Evolutionary conservation across 768 basidiomycete species (phyloP).

Genomic region (Gautieria morchelliformis): DNA sequence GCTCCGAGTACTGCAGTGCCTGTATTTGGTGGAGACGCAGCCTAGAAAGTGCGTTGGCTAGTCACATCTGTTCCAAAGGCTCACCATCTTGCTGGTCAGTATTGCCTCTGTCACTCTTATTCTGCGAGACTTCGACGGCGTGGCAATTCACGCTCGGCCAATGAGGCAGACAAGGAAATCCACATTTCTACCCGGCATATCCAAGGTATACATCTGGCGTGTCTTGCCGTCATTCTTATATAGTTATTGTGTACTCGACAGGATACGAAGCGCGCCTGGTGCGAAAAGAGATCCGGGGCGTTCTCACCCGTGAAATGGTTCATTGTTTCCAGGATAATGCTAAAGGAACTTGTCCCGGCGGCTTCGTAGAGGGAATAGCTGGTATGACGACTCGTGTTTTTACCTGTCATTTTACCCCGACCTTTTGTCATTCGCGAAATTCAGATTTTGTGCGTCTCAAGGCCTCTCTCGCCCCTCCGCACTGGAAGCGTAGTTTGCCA

Average conservation of each 20-base stretch:
- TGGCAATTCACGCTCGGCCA: conserved; percentile 50
- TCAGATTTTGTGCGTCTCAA: conserved; percentile 65
- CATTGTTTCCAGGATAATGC: conserved; percentile 73
- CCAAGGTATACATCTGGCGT: conserved; percentile 13
- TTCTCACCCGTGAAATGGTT: conserved; percentile 66
- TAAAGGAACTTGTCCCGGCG: conserved; percentile 49
- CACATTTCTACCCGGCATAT: conserved; percentile 64
- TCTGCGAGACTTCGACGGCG: conserved; percentile 42
- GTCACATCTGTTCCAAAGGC: conserved; percentile 19
- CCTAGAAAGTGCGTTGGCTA: conserved; percentile 35
- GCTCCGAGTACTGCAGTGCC: conserved; percentile 26
- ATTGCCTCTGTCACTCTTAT: conserved; percentile 14
- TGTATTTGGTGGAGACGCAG: conserved; percentile 36
- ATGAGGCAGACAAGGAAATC: conserved; percentile 54
- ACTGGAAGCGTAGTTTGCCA: conserved; percentile 44
- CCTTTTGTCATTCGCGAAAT: background rate
- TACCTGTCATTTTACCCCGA: background rate
- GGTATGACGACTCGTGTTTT: conserved; percentile 30
- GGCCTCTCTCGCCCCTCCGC: conserved; percentile 51
- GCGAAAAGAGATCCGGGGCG: conserved; percentile 55
- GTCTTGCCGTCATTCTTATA: background rate
- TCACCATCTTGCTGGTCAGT: conserved; percentile 20
- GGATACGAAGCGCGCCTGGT: conserved; percentile 32
- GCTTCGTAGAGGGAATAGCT: conserved; percentile 73
- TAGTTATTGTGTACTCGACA: background rate